These are phyloP conservation scores for Nectriaceae sp. DNA, from an alignment of 2,329 filamentous ascomycete genomes.

Conservation along the genomic window DNA sequence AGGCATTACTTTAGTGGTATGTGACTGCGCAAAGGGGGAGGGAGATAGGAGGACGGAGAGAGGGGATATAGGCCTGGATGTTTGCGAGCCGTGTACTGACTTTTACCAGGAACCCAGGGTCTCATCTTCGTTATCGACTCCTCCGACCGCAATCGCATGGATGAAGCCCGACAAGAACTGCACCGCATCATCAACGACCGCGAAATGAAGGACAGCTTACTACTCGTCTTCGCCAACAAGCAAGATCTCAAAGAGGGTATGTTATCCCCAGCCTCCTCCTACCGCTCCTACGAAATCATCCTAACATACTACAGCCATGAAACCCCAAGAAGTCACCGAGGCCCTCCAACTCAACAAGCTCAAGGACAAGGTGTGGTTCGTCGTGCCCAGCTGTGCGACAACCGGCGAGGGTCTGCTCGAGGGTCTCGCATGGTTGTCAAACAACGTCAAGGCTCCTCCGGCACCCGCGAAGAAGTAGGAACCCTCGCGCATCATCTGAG, in stretches of 20 bases:
- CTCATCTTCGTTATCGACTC: slow-evolving; percentile 99
- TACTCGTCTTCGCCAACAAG: slow-evolving; percentile 98
- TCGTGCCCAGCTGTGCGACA: slow-evolving; percentile 80
- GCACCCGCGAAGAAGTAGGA: slow-evolving; percentile 56
- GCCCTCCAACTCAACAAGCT: slow-evolving; percentile 74
- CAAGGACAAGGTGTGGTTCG: slow-evolving; percentile 84
- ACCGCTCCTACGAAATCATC: not conserved
- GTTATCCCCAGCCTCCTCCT: slow-evolving; percentile 25
- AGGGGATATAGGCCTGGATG: too few relatives aligned
- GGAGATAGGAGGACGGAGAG: not conserved
- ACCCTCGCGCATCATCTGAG: not conserved
- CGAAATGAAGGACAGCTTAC: slow-evolving; percentile 93
- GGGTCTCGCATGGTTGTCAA: slow-evolving; percentile 80
- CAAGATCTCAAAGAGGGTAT: slow-evolving; percentile 85
- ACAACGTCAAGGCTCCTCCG: slow-evolving; percentile 73
- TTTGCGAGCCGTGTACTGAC: slow-evolving; percentile 10
- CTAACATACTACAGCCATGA: slow-evolving; percentile 62
- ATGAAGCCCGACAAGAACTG: slow-evolving; percentile 89
- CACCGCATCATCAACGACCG: slow-evolving; percentile 97
- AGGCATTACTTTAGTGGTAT: slow-evolving; percentile 91
- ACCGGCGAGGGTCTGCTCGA: slow-evolving; percentile 80
- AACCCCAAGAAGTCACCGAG: slow-evolving; percentile 77
- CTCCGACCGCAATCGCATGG: slow-evolving; percentile 86
- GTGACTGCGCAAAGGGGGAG: slow-evolving; percentile 20
- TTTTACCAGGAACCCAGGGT: slow-evolving; percentile 77